A percentile compares a stretch with the other conserved stretches of the same genome.
Conservation (phyloP, 495 filamentous ascomycete genomes). For the Hypoxylon intermedium region DNA sequence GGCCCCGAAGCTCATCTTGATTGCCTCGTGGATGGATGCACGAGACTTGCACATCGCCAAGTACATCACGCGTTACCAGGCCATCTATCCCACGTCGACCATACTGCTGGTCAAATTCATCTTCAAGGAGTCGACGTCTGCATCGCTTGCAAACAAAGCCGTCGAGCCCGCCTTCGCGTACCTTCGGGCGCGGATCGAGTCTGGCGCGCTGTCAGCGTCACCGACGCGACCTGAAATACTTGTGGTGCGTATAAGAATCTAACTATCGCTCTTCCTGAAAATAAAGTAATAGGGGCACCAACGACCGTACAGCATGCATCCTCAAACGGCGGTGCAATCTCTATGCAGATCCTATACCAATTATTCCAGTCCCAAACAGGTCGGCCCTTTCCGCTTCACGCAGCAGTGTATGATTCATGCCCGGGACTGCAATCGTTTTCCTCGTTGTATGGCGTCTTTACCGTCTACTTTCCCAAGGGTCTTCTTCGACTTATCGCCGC, state of each 20-base stretch:
- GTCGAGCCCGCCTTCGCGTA: constrained; percentile 37
- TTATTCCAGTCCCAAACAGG: constrained; percentile 28
- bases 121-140: constrained; percentile 35
- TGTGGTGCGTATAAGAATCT: constrained; percentile 25
- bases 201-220: constrained; percentile 27
- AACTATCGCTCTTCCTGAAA: too few species aligned
- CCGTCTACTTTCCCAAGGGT: constrained; percentile 29
- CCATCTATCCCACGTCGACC: constrained; percentile 46
- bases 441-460: constrained; percentile 37
- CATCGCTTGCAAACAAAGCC: constrained; percentile 4
- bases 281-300: not conserved
- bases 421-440: constrained; percentile 47
- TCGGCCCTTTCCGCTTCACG: constrained; percentile 41
- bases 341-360: constrained; percentile 37
- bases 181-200: constrained; percentile 29
- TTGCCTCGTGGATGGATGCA: constrained; percentile 56
- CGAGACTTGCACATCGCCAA: constrained; percentile 54
- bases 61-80: constrained; percentile 51
- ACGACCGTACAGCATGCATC: constrained; percentile 43
- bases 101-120: constrained; percentile 52
- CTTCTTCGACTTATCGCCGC: constrained; percentile 24
- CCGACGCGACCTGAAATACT: constrained; percentile 45
- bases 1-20: constrained; percentile 50
- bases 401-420: constrained; percentile 50
- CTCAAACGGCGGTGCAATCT: constrained; percentile 54